Evolutionary conservation across 495 filamentous ascomycete genomes (phyloP), one percentile per base, ranked within the genome.

Genomic region (Staphylotrichum longicolle): DNA sequence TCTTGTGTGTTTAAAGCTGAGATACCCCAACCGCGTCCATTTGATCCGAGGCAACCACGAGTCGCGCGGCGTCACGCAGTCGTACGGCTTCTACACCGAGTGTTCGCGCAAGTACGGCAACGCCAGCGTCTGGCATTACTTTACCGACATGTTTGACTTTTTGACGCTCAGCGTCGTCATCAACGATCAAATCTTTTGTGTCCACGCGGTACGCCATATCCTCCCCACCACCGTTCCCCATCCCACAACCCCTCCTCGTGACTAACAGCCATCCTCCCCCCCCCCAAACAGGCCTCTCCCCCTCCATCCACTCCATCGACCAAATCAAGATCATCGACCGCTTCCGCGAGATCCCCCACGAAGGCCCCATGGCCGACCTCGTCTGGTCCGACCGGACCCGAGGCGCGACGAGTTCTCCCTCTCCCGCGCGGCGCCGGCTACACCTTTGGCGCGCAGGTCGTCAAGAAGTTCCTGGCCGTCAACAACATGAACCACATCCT

Each of bases 61-160:
- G 69, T 96, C 91, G 44, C 87, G 94, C 54, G 94, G 94, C 60
- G 94, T 98, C 30, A 98, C 94, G 7, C 94, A 98, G 74, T 97
- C 93, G 44, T 98, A 98, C 75, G 94, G 94, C 53, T 98, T 98
- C 77, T 98, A 98, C 69, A 98, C 94, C 4, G 94, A 98, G 72
- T 98, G 94, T 74, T 91, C 88, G 12, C 88, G 94, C 57, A 98
- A 98, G 74, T 98, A 98, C 74, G 93, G 93, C 61, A 96, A 94
- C 74, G 91, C 94, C 39, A 96, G 94, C 64, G 95, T 98, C 9
- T 98, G 94, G 94, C 95, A 98, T 72, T 93, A 97, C 74, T 98
- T 98, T 68, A 98, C 94, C 55, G 94, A 98, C 76, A 97, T 98
- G 93, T 98, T 98, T 75, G 94, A 98, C 77, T 98, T 93, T 71